phyloP scores from a whole-genome alignment of 2,329 filamentous ascomycete species.

The Leptographium procerum region DNA sequence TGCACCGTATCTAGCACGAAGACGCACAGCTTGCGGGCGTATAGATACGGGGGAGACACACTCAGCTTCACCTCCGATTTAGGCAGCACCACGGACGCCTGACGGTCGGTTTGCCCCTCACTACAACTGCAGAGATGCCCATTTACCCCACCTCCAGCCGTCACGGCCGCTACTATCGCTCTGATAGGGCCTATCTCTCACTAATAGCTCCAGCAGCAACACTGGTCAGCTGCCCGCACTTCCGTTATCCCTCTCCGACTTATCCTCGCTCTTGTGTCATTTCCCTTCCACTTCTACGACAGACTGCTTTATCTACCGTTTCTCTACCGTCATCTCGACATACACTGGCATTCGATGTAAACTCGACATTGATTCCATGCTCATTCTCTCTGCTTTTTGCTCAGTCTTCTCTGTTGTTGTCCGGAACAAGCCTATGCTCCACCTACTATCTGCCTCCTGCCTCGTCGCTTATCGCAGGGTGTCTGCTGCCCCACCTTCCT shows the following conservation, averaged over 20 bases:
- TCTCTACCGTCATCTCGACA: not conserved
- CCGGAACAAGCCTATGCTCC: not conserved
- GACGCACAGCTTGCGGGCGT: not conserved
- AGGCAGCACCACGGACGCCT: not conserved
- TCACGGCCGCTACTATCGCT: not conserved
- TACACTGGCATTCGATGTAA: not conserved
- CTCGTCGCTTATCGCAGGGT: not conserved
- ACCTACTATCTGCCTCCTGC: not conserved
- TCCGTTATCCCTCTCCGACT: not conserved
- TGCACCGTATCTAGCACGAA: not conserved
- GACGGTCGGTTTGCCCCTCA: constrained; percentile 3
- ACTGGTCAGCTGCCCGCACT: not conserved
- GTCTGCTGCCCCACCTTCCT: not conserved
- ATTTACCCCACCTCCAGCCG: constrained; percentile 5
- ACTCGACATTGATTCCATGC: not conserved
- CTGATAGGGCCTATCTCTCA: not conserved
- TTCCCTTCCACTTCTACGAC: not conserved
- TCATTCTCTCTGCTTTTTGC: not conserved
- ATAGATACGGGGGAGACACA: not conserved
- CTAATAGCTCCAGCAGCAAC: not conserved
- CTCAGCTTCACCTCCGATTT: not conserved
- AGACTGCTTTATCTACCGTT: not conserved
- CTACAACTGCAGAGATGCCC: not conserved
- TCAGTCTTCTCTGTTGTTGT: not conserved
- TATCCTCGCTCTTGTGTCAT: not conserved